phyloP scores from a whole-genome alignment of 306 rosid genomes.

The Mimosa bimucronata region DNA sequence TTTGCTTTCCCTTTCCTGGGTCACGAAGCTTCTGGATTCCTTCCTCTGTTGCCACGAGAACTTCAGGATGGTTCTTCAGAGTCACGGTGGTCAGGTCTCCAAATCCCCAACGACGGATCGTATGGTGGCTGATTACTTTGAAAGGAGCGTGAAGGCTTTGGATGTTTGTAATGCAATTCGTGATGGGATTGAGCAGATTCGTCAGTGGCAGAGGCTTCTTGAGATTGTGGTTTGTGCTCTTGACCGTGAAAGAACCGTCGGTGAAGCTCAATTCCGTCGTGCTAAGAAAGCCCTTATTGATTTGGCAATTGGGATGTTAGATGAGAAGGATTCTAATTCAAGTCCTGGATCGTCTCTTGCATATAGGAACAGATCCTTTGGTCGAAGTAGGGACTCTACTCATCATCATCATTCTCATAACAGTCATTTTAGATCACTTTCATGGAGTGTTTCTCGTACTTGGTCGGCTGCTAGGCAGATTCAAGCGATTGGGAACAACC shows the following conservation, averaged over 20 bases:
- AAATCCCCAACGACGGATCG: conserved; percentile 62
- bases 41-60: conserved; percentile 71
- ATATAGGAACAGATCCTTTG: conserved; percentile 84
- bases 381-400: conserved; percentile 52
- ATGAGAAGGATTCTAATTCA: conserved; percentile 66
- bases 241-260: conserved; percentile 54
- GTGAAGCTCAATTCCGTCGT: conserved; percentile 87
- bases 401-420: conserved; percentile 18
- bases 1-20: conserved; percentile 72
- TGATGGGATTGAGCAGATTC: conserved; percentile 83
- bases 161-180: conserved; percentile 89
- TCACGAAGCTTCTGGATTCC: conserved; percentile 67
- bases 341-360: conserved; percentile 33
- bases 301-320: conserved; percentile 82
- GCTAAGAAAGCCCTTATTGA: conserved; percentile 86
- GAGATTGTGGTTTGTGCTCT: conserved; percentile 80
- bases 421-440: conserved; percentile 73
- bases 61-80: conserved; percentile 57
- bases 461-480: conserved; percentile 96
- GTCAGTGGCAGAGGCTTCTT: conserved; percentile 75
- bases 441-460: conserved; percentile 90
- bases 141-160: conserved; percentile 78
- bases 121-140: conserved; percentile 72
- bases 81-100: conserved; percentile 33
- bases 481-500: conserved; percentile 73